Evolutionary conservation across 202 grass and related monocot genomes (phyloP).

Genomic region (Schoenoplectus tabernaemontani): DNA sequence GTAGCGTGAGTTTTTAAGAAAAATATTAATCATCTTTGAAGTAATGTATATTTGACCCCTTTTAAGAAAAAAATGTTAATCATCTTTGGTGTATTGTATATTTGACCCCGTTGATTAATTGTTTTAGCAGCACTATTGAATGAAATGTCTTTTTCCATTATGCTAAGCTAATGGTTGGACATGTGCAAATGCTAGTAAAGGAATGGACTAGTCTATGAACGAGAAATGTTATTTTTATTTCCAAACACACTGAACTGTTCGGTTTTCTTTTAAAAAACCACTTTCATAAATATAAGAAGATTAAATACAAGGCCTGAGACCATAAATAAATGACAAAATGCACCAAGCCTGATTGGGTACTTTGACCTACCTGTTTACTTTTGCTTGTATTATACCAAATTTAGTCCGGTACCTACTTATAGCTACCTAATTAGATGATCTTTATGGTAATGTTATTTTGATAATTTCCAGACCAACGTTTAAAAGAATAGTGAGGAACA

Average conservation of each 20-base stretch:
- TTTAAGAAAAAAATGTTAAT: no score
- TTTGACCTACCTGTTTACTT: not conserved
- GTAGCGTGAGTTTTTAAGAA: not conserved
- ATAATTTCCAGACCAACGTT: constrained; percentile 65
- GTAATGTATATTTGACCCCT: no score
- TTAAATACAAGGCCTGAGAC: not conserved
- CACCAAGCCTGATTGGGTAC: not conserved
- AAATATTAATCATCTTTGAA: not conserved
- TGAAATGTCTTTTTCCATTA: not conserved
- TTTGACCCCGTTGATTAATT: not conserved
- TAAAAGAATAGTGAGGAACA: constrained; percentile 57
- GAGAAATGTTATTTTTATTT: not conserved
- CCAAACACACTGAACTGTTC: not conserved
- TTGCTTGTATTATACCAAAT: not conserved
- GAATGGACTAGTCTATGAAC: no score
- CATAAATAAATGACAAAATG: not conserved
- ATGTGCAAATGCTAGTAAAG: no score
- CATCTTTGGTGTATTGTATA: no score
- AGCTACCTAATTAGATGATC: not conserved
- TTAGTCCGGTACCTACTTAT: not conserved
- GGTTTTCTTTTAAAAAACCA: not conserved
- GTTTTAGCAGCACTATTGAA: not conserved
- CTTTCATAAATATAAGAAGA: not conserved
- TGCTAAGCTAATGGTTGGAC: not conserved
- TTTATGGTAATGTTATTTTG: not conserved